Evolutionary conservation across 345 rosid species (phyloP), one percentile per base, ranked within the genome.

Genomic region (Ceriops zippeliana): DNA sequence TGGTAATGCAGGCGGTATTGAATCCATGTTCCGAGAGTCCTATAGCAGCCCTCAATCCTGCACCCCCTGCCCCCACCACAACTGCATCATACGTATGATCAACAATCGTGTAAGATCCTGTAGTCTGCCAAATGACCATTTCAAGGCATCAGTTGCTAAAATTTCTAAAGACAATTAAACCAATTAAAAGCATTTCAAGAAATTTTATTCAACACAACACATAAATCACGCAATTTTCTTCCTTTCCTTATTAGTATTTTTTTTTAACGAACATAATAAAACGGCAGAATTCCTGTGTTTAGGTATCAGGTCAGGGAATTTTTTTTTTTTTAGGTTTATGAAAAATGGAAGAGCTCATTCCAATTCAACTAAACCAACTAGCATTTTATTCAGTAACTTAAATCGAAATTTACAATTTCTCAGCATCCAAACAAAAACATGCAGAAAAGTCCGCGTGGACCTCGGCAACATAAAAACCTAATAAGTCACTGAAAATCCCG

Each of bases 21-120:
- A 96, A 92, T n/a, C 98, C 98, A 83, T 96, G 98, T 82, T 96
- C 99, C 0, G 99, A 96, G 34, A 96, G 90, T 51, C 98, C 99
- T 9, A 96, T 96, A 46, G 99, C 97, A 7, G 99, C 98, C 71
- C 98, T 79, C 72, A 96, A 80, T 26, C 99, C 98, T 0, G 99
- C 98, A 61, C 99, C 99, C 62, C 99, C 99, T 28, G 98, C 99
- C 79, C 99, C 98, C 2, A 92, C 96, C 15, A 96, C 98, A 1
- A 96, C 86, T 6, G 99, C 98, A 73, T 96, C 99, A 22, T 96
- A 92, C 37, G 91, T 85, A 76, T 96, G 99, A 86, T 96, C 98
- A 21, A 92, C 98, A 61, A 96, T 67, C 47, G 97, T 96, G 75
- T 96, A 96, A 7, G 89, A 83, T 59, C 72, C 85, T 52, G 72